phyloP scores from a whole-genome alignment of 768 basidiomycete species.

The Tricholoma furcatifolium region DNA sequence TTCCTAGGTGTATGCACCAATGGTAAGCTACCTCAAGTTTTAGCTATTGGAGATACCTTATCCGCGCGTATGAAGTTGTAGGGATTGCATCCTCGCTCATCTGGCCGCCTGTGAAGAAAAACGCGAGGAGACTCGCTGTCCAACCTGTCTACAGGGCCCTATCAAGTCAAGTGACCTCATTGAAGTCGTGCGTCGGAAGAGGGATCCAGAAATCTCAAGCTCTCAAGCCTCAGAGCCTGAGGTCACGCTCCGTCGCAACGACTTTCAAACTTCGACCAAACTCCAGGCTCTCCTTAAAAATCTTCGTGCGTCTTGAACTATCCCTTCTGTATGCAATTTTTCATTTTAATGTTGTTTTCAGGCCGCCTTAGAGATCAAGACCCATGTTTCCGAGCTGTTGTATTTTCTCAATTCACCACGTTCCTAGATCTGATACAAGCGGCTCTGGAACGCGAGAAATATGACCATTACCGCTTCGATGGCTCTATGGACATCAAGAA shows the following conservation, averaged over 20 bases:
- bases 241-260: slow-evolving; percentile 69
- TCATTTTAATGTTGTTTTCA: slow-evolving; percentile 20
- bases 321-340: not conserved
- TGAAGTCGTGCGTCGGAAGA: slow-evolving; percentile 51
- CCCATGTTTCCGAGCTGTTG: slow-evolving; percentile 77
- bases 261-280: slow-evolving; percentile 91
- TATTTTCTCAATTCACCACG: slow-evolving; percentile 89
- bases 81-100: slow-evolving; percentile 82
- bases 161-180: slow-evolving; percentile 64
- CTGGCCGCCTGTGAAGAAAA: slow-evolving; percentile 68
- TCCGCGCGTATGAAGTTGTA: slow-evolving; percentile 56
- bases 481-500: slow-evolving; percentile 90
- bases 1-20: slow-evolving; percentile 76
- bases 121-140: slow-evolving; percentile 72
- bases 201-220: slow-evolving; percentile 18
- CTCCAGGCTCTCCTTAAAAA: slow-evolving; percentile 77
- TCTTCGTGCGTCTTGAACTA: slow-evolving; percentile 47
- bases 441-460: slow-evolving; percentile 64
- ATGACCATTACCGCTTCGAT: slow-evolving; percentile 81
- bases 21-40: slow-evolving; percentile 44
- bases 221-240: slow-evolving; percentile 39
- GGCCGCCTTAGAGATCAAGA: slow-evolving; percentile 68
- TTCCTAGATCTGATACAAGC: slow-evolving; percentile 82
- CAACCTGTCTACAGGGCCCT: slow-evolving; percentile 73
- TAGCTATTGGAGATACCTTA: not conserved